Conservation (phyloP, 1,284 basidiomycete genomes). For the Cryptococcus amylolentus region DNA sequence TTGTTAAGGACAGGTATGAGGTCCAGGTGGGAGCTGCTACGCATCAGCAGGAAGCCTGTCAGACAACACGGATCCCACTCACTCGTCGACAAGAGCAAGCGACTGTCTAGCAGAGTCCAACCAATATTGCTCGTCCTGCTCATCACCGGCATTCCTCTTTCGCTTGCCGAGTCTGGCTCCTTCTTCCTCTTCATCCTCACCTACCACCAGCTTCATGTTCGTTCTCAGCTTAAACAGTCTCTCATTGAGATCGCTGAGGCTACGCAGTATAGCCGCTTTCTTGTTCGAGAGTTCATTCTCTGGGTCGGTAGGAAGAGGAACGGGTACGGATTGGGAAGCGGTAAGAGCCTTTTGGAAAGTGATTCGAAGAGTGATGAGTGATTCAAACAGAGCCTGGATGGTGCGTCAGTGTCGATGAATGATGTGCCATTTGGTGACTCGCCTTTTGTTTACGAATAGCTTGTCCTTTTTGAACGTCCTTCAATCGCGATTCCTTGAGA, state of each 20-base stretch:
- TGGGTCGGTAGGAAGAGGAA: conserved; percentile 35
- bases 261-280: conserved; percentile 28
- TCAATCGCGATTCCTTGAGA: conserved; percentile 37
- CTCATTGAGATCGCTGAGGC: conserved; percentile 38
- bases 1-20: conserved; percentile 74
- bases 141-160: conserved; percentile 19
- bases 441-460: conserved; percentile 80
- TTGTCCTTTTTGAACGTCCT: conserved; percentile 63
- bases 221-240: conserved; percentile 63
- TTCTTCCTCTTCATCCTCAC: conserved; percentile 15
- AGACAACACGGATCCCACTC: conserved; percentile 10
- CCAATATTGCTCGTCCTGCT: conserved; percentile 35
- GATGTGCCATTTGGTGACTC: conserved; percentile 33
- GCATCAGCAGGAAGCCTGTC: background rate
- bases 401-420: background rate
- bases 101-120: conserved; percentile 30
- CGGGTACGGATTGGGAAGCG: conserved; percentile 60
- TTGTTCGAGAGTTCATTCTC: conserved; percentile 27
- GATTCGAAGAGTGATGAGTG: conserved; percentile 79
- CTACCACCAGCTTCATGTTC: conserved; percentile 41
- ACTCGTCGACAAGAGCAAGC: conserved; percentile 36
- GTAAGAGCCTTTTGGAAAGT: conserved; percentile 74
- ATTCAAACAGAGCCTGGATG: conserved; percentile 72
- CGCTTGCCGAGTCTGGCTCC: conserved; percentile 18
- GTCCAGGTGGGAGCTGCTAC: conserved; percentile 61